Evolutionary conservation across 306 rosid species (phyloP).

Genomic region (Nissolia schottii): DNA sequence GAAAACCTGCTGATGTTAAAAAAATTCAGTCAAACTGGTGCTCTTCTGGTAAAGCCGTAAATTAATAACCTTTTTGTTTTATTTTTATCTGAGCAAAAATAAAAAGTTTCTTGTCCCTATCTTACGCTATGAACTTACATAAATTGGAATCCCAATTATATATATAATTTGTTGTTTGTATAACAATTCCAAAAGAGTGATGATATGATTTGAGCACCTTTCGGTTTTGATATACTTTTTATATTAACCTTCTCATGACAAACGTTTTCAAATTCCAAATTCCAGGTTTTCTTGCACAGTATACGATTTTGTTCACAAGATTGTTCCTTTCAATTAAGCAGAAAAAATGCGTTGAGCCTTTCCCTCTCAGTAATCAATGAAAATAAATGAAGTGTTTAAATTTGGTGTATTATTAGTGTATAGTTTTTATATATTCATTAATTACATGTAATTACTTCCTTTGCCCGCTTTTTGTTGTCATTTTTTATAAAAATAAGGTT

Average conservation of each 20-base stretch:
- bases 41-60: constrained; percentile 48
- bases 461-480: no score
- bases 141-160: constrained; percentile 14
- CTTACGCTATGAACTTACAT: constrained; percentile 37
- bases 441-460: no score
- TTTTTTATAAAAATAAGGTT: no score
- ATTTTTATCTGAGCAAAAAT: constrained; percentile 16
- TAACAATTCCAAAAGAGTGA: background rate
- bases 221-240: background rate
- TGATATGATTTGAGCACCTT: constrained; percentile 12
- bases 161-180: constrained; percentile 20
- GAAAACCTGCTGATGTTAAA: constrained; percentile 19
- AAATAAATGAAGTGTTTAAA: no score
- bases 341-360: background rate
- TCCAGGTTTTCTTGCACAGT: background rate
- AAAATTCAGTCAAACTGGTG: constrained; percentile 51
- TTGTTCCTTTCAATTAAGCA: background rate
- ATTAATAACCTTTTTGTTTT: constrained; percentile 25
- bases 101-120: constrained; percentile 30
- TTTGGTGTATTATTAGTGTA: no score
- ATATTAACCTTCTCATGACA: background rate
- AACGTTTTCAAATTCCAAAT: background rate
- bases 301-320: background rate
- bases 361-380: no score
- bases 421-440: no score